Conservation (phyloP, 2,329 filamentous ascomycete species). For the Fulvia fulva region DNA sequence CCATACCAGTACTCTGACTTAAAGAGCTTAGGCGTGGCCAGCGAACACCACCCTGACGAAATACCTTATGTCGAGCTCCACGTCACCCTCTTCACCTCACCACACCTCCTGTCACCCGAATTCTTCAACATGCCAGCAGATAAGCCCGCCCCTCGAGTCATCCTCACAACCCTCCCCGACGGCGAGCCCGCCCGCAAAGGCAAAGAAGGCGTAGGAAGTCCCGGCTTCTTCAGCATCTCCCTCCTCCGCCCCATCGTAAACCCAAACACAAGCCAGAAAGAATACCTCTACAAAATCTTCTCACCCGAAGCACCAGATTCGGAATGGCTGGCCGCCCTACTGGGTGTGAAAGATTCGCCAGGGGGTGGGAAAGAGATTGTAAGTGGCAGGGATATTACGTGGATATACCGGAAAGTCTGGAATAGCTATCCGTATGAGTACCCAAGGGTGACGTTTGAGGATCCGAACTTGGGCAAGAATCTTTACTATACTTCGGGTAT, state of each 20-base stretch:
- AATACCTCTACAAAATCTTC: conserved; percentile 66
- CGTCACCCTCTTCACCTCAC: conserved; percentile 83
- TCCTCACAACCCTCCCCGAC: conserved; percentile 76
- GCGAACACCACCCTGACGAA: conserved; percentile 58
- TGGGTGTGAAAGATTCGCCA: conserved; percentile 34
- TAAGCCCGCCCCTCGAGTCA: conserved; percentile 62
- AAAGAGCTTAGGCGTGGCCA: conserved; percentile 36
- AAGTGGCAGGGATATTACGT: conserved; percentile 55
- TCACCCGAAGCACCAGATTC: conserved; percentile 49
- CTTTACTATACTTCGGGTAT: conserved; percentile 69
- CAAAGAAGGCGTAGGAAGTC: conserved; percentile 61
- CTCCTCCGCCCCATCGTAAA: conserved; percentile 64
- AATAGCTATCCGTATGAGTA: conserved; percentile 78
- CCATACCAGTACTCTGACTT: conserved; percentile 80
- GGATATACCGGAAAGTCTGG: conserved; percentile 76
- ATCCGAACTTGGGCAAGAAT: conserved; percentile 62
- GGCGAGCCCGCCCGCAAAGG: conserved; percentile 49
- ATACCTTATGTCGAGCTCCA: conserved; percentile 86
- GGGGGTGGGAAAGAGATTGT: conserved; percentile 27
- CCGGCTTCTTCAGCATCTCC: conserved; percentile 83
- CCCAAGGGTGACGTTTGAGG: conserved; percentile 85
- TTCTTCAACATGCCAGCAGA: conserved; percentile 66
- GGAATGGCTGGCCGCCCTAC: conserved; percentile 46
- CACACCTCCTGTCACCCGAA: conserved; percentile 62
- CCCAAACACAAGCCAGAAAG: conserved; percentile 30